These are phyloP conservation scores for Cutaneotrichosporon arboriforme DNA, from an alignment of 1,284 basidiomycete genomes.

Conservation along the genomic window DNA sequence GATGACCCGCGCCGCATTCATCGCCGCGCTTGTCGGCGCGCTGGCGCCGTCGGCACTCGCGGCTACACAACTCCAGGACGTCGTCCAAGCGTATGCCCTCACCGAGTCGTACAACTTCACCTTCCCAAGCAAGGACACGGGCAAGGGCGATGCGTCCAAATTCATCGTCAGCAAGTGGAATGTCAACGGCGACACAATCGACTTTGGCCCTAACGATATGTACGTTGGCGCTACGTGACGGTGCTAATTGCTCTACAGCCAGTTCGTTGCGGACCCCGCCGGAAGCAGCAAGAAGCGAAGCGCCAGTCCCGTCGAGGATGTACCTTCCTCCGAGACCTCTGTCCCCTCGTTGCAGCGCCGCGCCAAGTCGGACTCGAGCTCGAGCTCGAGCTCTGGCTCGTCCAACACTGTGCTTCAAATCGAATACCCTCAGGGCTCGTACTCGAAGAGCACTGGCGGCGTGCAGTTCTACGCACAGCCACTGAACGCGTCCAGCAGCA, in stretches of 20 bases:
- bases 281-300: slow-evolving; percentile 15
- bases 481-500: slow-evolving; percentile 16
- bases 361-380: slow-evolving; percentile 10
- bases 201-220: slow-evolving; percentile 32
- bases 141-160: slow-evolving; percentile 24
- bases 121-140: slow-evolving; percentile 25
- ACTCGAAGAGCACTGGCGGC: slow-evolving; percentile 43
- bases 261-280: slow-evolving; percentile 32
- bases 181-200: slow-evolving; percentile 25
- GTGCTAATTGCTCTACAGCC: slow-evolving; percentile 14
- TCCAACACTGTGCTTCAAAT: slow-evolving; percentile 36
- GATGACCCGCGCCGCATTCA: slow-evolving; percentile 2
- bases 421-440: slow-evolving; percentile 44
- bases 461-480: slow-evolving; percentile 46
- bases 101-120: slow-evolving; percentile 25
- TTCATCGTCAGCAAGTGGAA: slow-evolving; percentile 40
- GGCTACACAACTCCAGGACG: not conserved
- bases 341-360: slow-evolving; percentile 2
- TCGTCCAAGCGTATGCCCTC: slow-evolving; percentile 18
- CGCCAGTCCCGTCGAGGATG: not conserved
- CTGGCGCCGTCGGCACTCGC: not conserved
- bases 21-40: slow-evolving; percentile 9
- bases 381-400: slow-evolving; percentile 17
- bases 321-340: not conserved
- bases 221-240: slow-evolving; percentile 14